A percentile compares a stretch with the other conserved stretches of the same genome.
Evolutionary conservation across 23 red algal species (phyloP).

Genomic region (Agarophyton chilense): DNA sequence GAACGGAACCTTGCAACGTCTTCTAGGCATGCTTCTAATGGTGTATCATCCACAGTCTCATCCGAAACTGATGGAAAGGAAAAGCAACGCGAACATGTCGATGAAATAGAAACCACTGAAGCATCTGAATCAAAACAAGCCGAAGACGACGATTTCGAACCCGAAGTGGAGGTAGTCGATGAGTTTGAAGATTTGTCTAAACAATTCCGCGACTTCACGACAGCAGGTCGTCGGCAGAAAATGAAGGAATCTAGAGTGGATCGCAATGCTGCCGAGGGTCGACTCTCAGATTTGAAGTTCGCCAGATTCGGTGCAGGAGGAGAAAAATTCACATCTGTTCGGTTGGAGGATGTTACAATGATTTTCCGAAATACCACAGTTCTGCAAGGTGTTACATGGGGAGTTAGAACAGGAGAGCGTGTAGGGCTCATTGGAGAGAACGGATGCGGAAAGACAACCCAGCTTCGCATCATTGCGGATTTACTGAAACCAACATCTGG

Average conservation of each 20-base stretch:
- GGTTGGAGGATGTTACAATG: conserved; percentile 75
- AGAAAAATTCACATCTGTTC: conserved; percentile 78
- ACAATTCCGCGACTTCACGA: conserved; percentile 74
- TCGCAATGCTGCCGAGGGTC: conserved; percentile 42
- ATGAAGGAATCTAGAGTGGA: conserved; percentile 11
- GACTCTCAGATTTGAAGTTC: conserved; percentile 37
- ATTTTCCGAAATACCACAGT: conserved; percentile 78
- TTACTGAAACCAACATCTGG: conserved; percentile 77
- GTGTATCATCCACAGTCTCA: background rate
- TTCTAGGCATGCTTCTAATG: background rate
- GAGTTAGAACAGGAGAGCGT: conserved; percentile 90
- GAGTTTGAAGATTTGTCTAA: conserved; percentile 74
- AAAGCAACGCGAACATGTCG: background rate
- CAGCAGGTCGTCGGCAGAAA: conserved; percentile 58
- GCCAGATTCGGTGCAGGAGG: conserved; percentile 59
- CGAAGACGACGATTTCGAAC: conserved; percentile 34
- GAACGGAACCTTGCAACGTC: background rate
- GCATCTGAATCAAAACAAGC: background rate
- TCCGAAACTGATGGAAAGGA: background rate
- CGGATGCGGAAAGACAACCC: conserved; percentile 92
- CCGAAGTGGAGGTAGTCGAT: conserved; percentile 59
- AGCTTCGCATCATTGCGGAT: conserved; percentile 90
- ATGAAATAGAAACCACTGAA: background rate
- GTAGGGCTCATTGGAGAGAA: conserved; percentile 94
- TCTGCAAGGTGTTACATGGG: conserved; percentile 78